Percentiles rank a stretch among this genome's conserved stretches.
phyloP scores from a whole-genome alignment of 1,284 basidiomycete genomes.

The Sanghuangporus baumii region DNA sequence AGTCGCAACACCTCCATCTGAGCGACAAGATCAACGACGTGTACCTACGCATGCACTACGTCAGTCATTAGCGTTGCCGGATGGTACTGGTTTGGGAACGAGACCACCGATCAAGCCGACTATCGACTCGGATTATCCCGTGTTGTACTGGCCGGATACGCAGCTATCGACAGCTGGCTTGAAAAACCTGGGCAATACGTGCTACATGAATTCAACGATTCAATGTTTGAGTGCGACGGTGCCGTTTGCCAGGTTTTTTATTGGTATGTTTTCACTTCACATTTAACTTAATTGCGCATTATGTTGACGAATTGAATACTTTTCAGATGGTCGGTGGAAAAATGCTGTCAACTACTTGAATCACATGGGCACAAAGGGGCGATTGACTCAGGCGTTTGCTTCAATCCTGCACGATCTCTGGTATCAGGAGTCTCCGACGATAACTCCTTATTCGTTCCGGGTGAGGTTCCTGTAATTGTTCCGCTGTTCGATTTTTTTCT shows the following conservation, averaged over 20 bases:
- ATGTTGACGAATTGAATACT: conserved; percentile 1
- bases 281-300: not conserved
- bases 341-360: conserved; percentile 86
- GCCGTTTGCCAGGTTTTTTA: conserved; percentile 88
- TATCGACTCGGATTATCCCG: conserved; percentile 66
- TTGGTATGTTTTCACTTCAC: conserved; percentile 44
- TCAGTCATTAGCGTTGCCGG: conserved; percentile 25
- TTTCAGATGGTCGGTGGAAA: conserved; percentile 80
- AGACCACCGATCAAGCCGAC: conserved; percentile 40
- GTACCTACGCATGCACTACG: conserved; percentile 28
- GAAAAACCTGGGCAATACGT: conserved; percentile 97
- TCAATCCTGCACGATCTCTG: conserved; percentile 84
- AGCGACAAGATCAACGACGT: conserved; percentile 61
- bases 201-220: conserved; percentile 98
- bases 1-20: conserved; percentile 59
- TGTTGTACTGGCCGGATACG: conserved; percentile 75
- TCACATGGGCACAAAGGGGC: conserved; percentile 85
- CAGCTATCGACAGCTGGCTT: conserved; percentile 82
- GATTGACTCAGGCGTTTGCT: conserved; percentile 79
- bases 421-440: conserved; percentile 79
- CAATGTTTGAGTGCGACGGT: conserved; percentile 92
- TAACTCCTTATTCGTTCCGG: conserved; percentile 83
- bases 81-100: conserved; percentile 37
- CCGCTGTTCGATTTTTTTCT: not conserved
- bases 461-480: conserved; percentile 40